phyloP scores from a whole-genome alignment of 202 grass and related monocot species.

The Cymbopogon flexuosus region DNA sequence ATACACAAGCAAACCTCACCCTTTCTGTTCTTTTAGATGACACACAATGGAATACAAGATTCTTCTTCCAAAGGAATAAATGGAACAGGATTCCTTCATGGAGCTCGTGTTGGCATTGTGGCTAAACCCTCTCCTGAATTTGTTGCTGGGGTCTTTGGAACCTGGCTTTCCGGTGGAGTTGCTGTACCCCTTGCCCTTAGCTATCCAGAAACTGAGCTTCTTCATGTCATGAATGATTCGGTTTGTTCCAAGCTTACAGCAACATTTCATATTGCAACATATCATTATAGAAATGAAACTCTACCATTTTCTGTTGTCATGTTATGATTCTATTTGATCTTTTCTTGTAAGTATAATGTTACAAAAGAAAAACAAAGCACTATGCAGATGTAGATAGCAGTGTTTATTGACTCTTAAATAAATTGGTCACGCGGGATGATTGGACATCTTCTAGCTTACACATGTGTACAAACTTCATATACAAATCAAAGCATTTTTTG shows the following conservation, averaged over 20 bases:
- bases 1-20: neutral
- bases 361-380: neutral
- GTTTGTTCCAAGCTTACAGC: slow-evolving; percentile 44
- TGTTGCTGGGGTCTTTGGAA: slow-evolving; percentile 83
- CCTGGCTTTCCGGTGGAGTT: slow-evolving; percentile 94
- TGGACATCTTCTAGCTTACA: neutral
- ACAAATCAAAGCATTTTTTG: neutral
- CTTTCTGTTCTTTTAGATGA: slow-evolving; percentile 19
- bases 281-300: slow-evolving; percentile 5
- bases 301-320: neutral
- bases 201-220: slow-evolving; percentile 84
- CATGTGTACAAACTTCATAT: neutral
- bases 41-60: slow-evolving; percentile 20
- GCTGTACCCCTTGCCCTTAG: slow-evolving; percentile 90
- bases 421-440: neutral
- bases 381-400: neutral
- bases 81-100: slow-evolving; percentile 48
- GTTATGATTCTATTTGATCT: neutral
- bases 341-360: neutral
- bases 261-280: slow-evolving; percentile 19
- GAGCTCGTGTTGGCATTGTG: slow-evolving; percentile 74
- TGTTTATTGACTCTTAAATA: slow-evolving; percentile 23
- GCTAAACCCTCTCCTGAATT: slow-evolving; percentile 98
- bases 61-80: slow-evolving; percentile 37
- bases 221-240: slow-evolving; percentile 96